Evolutionary conservation across 2,329 filamentous ascomycete species (phyloP).

Genomic region (Pyrenochaeta sp.): DNA sequence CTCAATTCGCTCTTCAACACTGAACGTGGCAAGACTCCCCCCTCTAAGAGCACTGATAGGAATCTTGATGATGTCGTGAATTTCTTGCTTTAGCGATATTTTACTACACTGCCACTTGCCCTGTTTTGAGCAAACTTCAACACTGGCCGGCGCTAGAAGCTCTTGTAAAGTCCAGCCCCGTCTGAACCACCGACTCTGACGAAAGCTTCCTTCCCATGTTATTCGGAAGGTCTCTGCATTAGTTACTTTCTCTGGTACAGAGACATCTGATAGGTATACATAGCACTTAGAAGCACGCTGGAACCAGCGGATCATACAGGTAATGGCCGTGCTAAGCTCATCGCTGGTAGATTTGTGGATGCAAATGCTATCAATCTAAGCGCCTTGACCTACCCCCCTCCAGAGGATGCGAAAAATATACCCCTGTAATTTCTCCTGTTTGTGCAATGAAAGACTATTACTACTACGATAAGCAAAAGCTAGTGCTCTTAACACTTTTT

Average conservation of each 20-base stretch:
- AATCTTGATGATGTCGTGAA: constrained; percentile 21
- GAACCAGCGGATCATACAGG: constrained; percentile 4
- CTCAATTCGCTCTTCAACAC: constrained; percentile 33
- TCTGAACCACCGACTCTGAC: neutral
- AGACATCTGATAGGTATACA: neutral
- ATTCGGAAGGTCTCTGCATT: neutral
- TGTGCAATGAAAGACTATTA: too few species aligned
- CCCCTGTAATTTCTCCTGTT: too few species aligned
- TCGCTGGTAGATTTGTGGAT: neutral
- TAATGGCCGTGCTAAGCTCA: constrained; percentile 2
- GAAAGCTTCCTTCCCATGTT: constrained; percentile 3
- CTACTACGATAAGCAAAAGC: too few species aligned
- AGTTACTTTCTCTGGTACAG: neutral
- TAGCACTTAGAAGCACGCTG: neutral
- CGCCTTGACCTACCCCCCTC: too few species aligned
- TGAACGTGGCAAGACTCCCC: constrained; percentile 13
- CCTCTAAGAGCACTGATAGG: constrained; percentile 11
- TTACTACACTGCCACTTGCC: constrained; percentile 1
- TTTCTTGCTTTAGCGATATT: constrained; percentile 6
- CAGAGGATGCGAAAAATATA: too few species aligned
- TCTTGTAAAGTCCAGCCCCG: too few species aligned
- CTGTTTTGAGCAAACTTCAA: constrained; percentile 2
- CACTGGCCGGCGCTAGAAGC: neutral
- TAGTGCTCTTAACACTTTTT: too few species aligned
- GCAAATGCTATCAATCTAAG: too few species aligned